Evolutionary conservation across 441 rosid genomes (phyloP).

Genomic region (Gossypium gossypioides): DNA sequence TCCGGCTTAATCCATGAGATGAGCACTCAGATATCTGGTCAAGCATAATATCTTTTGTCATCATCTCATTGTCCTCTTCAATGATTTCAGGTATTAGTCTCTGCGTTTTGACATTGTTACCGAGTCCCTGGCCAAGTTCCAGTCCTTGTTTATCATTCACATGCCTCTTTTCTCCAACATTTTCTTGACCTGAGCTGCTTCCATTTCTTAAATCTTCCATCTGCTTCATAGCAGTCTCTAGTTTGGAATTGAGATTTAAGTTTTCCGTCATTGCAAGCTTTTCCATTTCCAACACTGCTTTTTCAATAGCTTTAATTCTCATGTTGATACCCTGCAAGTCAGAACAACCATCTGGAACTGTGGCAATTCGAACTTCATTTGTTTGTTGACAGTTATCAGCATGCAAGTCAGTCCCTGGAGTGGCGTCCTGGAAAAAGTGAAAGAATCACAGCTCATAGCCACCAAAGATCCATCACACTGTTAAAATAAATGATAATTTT

Average conservation of each 20-base stretch:
- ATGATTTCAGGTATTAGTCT: slow-evolving; percentile 33
- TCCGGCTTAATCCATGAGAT: slow-evolving; percentile 56
- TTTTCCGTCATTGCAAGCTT: slow-evolving; percentile 39
- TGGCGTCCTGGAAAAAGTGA: slow-evolving; percentile 36
- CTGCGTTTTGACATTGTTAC: slow-evolving; percentile 22
- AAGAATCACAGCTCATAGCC: not conserved
- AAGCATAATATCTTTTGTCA: slow-evolving; percentile 82
- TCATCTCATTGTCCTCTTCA: slow-evolving; percentile 44
- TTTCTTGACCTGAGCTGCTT: slow-evolving; percentile 22
- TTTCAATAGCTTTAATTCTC: slow-evolving; percentile 58
- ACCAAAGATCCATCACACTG: not conserved
- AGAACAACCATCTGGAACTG: slow-evolving; percentile 24
- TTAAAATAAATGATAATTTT: not conserved
- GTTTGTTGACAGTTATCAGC: slow-evolving; percentile 26
- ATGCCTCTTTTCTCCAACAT: slow-evolving; percentile 19
- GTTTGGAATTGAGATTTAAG: slow-evolving; percentile 32
- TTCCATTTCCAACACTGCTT: slow-evolving; percentile 47
- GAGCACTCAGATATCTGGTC: slow-evolving; percentile 82
- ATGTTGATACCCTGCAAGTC: slow-evolving; percentile 42
- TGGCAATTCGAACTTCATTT: slow-evolving; percentile 19
- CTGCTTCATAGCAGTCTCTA: slow-evolving; percentile 43
- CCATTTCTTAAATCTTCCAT: slow-evolving; percentile 40
- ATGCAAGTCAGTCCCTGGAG: slow-evolving; percentile 4
- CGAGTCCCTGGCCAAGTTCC: not conserved
- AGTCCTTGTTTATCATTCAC: slow-evolving; percentile 20